Percentiles rank a stretch among this genome's conserved stretches.
Conservation (phyloP, 1,284 basidiomycete genomes). For the Erythrobasidium hasegawianum region DNA sequence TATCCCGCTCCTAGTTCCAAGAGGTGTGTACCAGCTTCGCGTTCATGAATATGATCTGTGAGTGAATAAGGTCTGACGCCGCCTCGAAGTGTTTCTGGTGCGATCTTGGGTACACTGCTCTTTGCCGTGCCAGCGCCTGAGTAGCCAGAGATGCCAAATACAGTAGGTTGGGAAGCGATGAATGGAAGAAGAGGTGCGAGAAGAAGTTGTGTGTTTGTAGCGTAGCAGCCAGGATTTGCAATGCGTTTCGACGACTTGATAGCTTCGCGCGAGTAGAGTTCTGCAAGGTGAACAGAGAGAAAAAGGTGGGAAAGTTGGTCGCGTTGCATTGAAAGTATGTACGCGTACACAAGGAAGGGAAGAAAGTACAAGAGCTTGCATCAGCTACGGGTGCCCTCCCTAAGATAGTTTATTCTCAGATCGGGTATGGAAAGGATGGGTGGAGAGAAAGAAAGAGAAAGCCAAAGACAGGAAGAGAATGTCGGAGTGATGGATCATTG, state of each 20-base stretch:
- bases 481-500: constrained; percentile 40
- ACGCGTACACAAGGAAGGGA: constrained; percentile 7
- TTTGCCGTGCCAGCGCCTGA: constrained; percentile 88
- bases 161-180: constrained; percentile 71
- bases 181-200: constrained; percentile 80
- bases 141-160: constrained; percentile 91
- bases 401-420: neutral
- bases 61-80: constrained; percentile 80
- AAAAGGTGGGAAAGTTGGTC: neutral
- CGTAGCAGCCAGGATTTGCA: constrained; percentile 96
- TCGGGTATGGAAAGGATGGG: no score
- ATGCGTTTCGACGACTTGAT: constrained; percentile 74
- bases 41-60: constrained; percentile 98
- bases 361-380: constrained; percentile 37
- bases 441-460: constrained; percentile 43
- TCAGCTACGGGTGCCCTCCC: constrained; percentile 40
- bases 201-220: constrained; percentile 87
- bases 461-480: constrained; percentile 42
- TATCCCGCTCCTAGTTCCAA: constrained; percentile 54
- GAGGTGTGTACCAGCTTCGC: constrained; percentile 82
- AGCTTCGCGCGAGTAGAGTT: constrained; percentile 75
- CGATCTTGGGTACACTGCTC: constrained; percentile 72
- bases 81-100: constrained; percentile 66
- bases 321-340: constrained; percentile 11
- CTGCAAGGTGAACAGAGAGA: constrained; percentile 53